Base-by-base conservation (phyloP, 345 rosid genomes). In the Populus ilicifolia region DNA sequence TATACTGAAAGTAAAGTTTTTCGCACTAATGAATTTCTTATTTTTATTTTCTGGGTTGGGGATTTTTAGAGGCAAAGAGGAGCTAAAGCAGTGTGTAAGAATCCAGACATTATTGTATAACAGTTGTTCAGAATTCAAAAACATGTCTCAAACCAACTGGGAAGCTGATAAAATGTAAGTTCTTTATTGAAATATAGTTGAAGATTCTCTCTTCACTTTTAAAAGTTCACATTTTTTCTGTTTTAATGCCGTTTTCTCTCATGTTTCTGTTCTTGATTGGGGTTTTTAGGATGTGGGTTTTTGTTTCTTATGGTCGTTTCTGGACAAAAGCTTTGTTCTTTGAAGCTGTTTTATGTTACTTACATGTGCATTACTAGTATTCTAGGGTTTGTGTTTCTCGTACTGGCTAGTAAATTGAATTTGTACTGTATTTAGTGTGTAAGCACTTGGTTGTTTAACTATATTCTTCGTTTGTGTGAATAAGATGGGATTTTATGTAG, bases 91-190 rank as follows among this genome's bases (percentile, higher is more conserved):
- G 67, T 69, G 39, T 30, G 23, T n/a, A 29, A 44, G 23, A 48
- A 30, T 65, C 23, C 70, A 44, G 20, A 64, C 72, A 66, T 79
- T 69, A 52, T 27, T 69, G 61, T 52, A 1, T 41, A 64, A 69
- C 73, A 62, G 69, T 68, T 48, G 52, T 77, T 23, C 21, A 44
- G 62, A 75, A 48, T 59, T 61, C 48, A 27, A 50, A 70, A 67
- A 67, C 77, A 86, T 86, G 98, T 88, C 98, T 88, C 98, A 94
- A 86, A 91, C 94, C 82, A 94, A 94, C 90, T 94, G 98, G 98
- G 96, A 94, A 91, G 98, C 98, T 80, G 98, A 94, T 92, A 94
- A 94, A 94, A 94, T 94, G 98, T 94, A 85, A 89, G 93, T 79
- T 67, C 41, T 63, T 43, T 25, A 29, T 10, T 61, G 72, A 48